phyloP scores from a whole-genome alignment of 768 basidiomycete species.

The Candolleomyces efflorescens region DNA sequence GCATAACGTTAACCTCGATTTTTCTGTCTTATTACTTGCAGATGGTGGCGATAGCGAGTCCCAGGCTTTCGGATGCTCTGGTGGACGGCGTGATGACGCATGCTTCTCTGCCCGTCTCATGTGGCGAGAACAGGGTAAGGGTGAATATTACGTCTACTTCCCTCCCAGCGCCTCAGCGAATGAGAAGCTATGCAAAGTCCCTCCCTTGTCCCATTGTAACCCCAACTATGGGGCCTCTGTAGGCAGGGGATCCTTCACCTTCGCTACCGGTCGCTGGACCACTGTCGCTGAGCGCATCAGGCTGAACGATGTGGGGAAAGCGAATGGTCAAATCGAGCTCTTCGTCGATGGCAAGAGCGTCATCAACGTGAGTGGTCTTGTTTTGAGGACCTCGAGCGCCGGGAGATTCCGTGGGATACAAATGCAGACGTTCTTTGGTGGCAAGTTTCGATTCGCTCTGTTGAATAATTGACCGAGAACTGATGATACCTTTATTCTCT shows the following conservation, averaged over 20 bases:
- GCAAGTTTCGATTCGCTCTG: constrained; percentile 25
- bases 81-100: constrained; percentile 49
- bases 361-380: constrained; percentile 51
- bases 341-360: constrained; percentile 64
- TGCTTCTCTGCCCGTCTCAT: constrained; percentile 70
- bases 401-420: constrained; percentile 63
- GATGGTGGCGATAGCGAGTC: constrained; percentile 52
- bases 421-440: constrained; percentile 78
- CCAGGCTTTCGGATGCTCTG: constrained; percentile 53
- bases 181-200: constrained; percentile 43
- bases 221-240: constrained; percentile 62
- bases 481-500: not conserved
- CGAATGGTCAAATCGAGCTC: constrained; percentile 70
- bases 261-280: constrained; percentile 61
- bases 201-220: constrained; percentile 52
- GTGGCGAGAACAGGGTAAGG: constrained; percentile 57
- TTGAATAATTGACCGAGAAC: not conserved
- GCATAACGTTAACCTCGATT: no score
- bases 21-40: no score
- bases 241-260: constrained; percentile 65
- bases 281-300: constrained; percentile 66
- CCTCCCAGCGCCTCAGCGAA: constrained; percentile 49
- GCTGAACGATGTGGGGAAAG: constrained; percentile 66
- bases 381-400: constrained; percentile 42
- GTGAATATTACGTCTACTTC: constrained; percentile 71